Evolutionary conservation across 75 land plant genomes (phyloP), one percentile per base, ranked within the genome.

Genomic region (Adiantum capillusveneris): DNA sequence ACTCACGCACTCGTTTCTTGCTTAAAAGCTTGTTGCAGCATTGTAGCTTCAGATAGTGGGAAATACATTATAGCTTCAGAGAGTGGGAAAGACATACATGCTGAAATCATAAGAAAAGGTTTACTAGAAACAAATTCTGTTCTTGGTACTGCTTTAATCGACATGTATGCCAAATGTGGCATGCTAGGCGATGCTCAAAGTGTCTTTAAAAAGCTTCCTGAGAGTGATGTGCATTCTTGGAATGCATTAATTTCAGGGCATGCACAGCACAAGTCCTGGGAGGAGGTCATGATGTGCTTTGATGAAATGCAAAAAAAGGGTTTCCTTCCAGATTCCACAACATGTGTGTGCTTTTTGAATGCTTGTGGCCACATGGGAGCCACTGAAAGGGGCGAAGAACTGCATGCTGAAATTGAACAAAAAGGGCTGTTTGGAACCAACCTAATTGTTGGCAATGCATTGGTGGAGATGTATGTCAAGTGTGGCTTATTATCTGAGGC

Each of bases 381-480:
- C 11, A 29, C 56, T 19, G 18, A 31, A 25, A n/a, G 60, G 13
- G 68, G 68, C 49, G 27, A 30, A 42, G 20, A 44, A 7, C 26
- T 66, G 18, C 68, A 66, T 61, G 67, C 28, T 25, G 31, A 64
- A 24, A 37, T 57, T 27, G n/a, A 29, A 13, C 20, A 20, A 28
- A 39, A 25, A 21, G 60, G 66, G 0, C 18, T 58, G n/a, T 16
- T 46, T 6, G 13, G 14, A 17, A 6, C 5, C 0, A 29, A 31
- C 6, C 17, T 31, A 12, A 6, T 56, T 6, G 25, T 34, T 25
- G 66, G 60, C 22, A 64, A 34, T 52, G 39, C 65, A 1, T 45
- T 63, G 53, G 27, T 65, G 14, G 66, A 65, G 26, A 65, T 65
- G 66, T 65, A 65, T 58, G 65, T 65, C 53, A 65, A 65, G 20